These are phyloP conservation scores for Apophysomyces sp. DNA, from an alignment of 371 early-diverging fungal genomes.

Conservation along the genomic window DNA sequence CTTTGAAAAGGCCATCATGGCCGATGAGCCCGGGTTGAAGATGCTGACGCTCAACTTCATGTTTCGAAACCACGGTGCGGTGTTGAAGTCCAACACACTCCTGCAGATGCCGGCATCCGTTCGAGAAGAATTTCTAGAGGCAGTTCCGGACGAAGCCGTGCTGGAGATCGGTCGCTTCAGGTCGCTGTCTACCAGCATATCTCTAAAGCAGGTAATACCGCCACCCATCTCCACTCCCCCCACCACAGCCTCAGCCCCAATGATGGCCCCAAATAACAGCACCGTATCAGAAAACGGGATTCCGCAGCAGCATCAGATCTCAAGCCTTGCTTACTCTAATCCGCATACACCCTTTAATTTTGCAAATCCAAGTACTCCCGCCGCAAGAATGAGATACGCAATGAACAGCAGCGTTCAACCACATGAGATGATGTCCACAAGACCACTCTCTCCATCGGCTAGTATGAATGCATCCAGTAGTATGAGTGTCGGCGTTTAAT, in stretches of 20 bases:
- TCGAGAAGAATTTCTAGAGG: constrained; percentile 40
- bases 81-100: constrained; percentile 52
- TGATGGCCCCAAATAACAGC: background rate
- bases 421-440: constrained; percentile 1
- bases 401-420: background rate
- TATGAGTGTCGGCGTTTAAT: constrained; percentile 23
- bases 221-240: background rate
- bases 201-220: background rate
- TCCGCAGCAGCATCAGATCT: background rate
- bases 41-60: constrained; percentile 55
- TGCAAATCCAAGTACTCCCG: background rate
- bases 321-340: background rate
- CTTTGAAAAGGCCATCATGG: constrained; percentile 57
- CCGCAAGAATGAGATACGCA: background rate
- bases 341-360: background rate
- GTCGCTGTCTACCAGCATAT: background rate
- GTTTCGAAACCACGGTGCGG: constrained; percentile 52
- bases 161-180: constrained; percentile 30
- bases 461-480: constrained; percentile 7
- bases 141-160: constrained; percentile 45
- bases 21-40: constrained; percentile 57
- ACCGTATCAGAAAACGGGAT: background rate
- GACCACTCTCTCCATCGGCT: background rate
- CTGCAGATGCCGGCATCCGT: constrained; percentile 39
- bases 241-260: background rate